These are phyloP conservation scores for Phytophthora lateralis DNA, from an alignment of 352 stramenopile genomes.

Conservation along the genomic window DNA sequence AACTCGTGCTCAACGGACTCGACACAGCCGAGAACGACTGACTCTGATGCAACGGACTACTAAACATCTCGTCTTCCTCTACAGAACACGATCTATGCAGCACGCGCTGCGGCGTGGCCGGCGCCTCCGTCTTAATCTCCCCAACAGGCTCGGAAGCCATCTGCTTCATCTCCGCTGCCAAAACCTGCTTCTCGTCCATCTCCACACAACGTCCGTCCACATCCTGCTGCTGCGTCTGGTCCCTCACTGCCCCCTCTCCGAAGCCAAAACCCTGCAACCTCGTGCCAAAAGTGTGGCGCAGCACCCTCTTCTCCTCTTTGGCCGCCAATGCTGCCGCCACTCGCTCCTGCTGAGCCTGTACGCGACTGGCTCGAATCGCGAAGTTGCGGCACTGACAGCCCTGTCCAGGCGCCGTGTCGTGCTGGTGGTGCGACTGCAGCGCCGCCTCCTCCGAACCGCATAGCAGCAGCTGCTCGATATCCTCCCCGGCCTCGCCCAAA, in stretches of 20 bases:
- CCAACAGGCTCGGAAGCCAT: conserved; percentile 5
- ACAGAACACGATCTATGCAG: conserved; percentile 12
- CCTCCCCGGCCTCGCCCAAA: conserved; percentile 40
- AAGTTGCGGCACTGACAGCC: conserved; percentile 41
- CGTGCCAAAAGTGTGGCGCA: conserved; percentile 67
- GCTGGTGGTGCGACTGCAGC: conserved; percentile 39
- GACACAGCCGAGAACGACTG: conserved; percentile 30
- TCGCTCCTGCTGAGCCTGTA: conserved; percentile 30
- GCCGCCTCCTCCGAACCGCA: conserved; percentile 41
- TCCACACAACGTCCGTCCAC: conserved; percentile 12
- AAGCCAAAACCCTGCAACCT: conserved; percentile 60
- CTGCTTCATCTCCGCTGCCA: conserved; percentile 2
- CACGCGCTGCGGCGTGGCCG: conserved; percentile 16
- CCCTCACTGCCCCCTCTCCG: conserved; percentile 12
- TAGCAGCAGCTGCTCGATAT: conserved; percentile 78
- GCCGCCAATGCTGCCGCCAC: conserved; percentile 16
- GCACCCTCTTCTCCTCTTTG: conserved; percentile 48
- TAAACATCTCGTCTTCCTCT: conserved; percentile 34
- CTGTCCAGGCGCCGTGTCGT: conserved; percentile 29
- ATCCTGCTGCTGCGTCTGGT: conserved; percentile 29
- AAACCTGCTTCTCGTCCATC: conserved; percentile 18
- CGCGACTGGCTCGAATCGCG: conserved; percentile 39
- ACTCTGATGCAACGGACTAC: conserved; percentile 48
- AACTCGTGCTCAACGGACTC: conserved; percentile 38
- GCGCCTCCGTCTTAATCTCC: conserved; percentile 26